A percentile compares a stretch with the other conserved stretches of the same genome.
Conservation (phyloP, 345 rosid species). For the Boechera divaricarpa region DNA sequence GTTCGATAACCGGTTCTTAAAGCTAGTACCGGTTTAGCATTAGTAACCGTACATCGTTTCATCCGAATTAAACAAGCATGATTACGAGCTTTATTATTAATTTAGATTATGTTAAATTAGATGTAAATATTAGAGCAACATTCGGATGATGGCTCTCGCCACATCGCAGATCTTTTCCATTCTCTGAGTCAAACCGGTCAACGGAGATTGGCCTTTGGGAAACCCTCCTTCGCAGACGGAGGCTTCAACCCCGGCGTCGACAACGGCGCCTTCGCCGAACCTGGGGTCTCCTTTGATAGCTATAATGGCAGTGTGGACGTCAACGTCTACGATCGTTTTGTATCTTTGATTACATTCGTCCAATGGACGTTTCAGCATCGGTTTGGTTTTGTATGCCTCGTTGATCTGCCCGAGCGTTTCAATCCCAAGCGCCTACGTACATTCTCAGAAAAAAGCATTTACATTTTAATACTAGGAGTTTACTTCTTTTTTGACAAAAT, state of each 20-base stretch:
- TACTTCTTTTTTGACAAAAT: not conserved
- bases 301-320: constrained; percentile 38
- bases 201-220: constrained; percentile 30
- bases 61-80: not conserved
- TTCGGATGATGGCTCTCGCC: constrained; percentile 45
- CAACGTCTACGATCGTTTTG: constrained; percentile 47
- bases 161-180: constrained; percentile 45
- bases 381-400: constrained; percentile 33
- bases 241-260: constrained; percentile 46
- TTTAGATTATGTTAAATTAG: not conserved
- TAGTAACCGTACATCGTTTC: constrained; percentile 12
- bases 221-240: constrained; percentile 40
- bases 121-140: constrained; percentile 8
- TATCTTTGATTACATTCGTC: constrained; percentile 46
- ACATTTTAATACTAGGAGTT: not conserved
- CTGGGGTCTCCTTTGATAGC: constrained; percentile 49
- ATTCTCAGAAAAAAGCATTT: not conserved
- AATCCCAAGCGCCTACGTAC: constrained; percentile 10
- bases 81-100: not conserved
- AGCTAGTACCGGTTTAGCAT: constrained; percentile 1
- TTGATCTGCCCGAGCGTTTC: constrained; percentile 39
- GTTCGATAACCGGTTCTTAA: constrained; percentile 16
- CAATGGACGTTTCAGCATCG: constrained; percentile 39
- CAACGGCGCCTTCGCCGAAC: constrained; percentile 37
- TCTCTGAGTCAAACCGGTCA: constrained; percentile 40